Evolutionary conservation across 805 yeast genomes (phyloP).

Genomic region (Wickerhamiella allomyrinae): DNA sequence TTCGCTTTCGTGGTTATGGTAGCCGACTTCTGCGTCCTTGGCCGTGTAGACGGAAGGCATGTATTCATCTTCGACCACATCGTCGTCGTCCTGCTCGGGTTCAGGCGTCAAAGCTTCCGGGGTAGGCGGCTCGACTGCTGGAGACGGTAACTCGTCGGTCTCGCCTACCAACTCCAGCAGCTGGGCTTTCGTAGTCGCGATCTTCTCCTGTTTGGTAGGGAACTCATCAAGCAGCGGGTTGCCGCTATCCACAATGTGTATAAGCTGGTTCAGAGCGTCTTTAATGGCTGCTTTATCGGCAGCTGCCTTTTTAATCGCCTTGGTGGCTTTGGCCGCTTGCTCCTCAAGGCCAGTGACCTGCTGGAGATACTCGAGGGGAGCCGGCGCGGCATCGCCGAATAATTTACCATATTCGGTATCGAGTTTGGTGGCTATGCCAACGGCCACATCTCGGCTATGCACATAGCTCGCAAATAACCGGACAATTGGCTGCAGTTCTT

Average conservation of each 20-base stretch:
- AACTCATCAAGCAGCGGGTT: slow-evolving; percentile 15
- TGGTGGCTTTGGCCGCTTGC: slow-evolving; percentile 16
- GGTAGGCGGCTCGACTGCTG: neutral
- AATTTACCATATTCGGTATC: slow-evolving; percentile 5
- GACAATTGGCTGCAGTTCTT: slow-evolving; percentile 6
- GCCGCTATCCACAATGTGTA: slow-evolving; percentile 19
- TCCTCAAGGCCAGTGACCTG: slow-evolving; percentile 17
- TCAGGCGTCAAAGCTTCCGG: slow-evolving; percentile 4
- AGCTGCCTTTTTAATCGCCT: slow-evolving; percentile 15
- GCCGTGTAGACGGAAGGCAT: slow-evolving; percentile 15
- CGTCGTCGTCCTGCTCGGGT: neutral
- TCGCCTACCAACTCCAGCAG: slow-evolving; percentile 10
- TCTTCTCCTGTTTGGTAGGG: slow-evolving; percentile 20
- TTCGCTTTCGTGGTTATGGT: slow-evolving; percentile 18
- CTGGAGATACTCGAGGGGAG: slow-evolving; percentile 23
- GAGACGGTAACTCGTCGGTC: neutral
- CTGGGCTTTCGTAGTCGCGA: slow-evolving; percentile 13
- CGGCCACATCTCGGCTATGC: neutral
- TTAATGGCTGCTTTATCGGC: slow-evolving; percentile 16
- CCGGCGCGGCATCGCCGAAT: slow-evolving; percentile 23
- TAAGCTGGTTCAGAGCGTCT: slow-evolving; percentile 18
- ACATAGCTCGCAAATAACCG: neutral
- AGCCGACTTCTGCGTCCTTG: slow-evolving; percentile 8
- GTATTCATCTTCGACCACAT: neutral
- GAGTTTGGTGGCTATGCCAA: neutral